Evolutionary conservation across 2,329 filamentous ascomycete genomes (phyloP).

Genomic region (Microcyclospora pomicola): DNA sequence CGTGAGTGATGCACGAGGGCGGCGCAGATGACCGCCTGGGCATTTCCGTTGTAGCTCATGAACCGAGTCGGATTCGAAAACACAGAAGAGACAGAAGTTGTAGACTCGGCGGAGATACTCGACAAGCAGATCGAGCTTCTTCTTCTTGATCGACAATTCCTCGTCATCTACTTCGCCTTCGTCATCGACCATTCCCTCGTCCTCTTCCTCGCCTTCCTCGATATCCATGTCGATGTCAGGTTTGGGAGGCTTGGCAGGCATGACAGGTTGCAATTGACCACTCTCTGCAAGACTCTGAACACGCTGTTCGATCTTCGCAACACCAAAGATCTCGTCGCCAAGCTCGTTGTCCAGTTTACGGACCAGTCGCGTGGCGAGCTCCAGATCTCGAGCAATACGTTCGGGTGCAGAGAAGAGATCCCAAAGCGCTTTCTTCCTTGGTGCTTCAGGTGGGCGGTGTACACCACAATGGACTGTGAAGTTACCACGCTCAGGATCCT

Average conservation of each 20-base stretch:
- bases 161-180: slow-evolving; percentile 82
- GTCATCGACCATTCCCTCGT: slow-evolving; percentile 27
- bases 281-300: slow-evolving; percentile 67
- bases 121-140: slow-evolving; percentile 87
- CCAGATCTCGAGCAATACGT: slow-evolving; percentile 78
- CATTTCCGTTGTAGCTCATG: slow-evolving; percentile 94
- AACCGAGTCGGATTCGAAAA: slow-evolving; percentile 94
- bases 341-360: slow-evolving; percentile 75
- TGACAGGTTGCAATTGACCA: slow-evolving; percentile 59
- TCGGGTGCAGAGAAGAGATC: slow-evolving; percentile 92
- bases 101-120: slow-evolving; percentile 94
- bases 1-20: slow-evolving; percentile 74
- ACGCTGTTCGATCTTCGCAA: slow-evolving; percentile 68
- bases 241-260: slow-evolving; percentile 39
- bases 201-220: slow-evolving; percentile 63
- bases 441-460: slow-evolving; percentile 73
- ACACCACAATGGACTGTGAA: slow-evolving; percentile 97
- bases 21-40: slow-evolving; percentile 88
- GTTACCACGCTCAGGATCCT: slow-evolving; percentile 83
- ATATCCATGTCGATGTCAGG: slow-evolving; percentile 50
- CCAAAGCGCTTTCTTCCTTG: slow-evolving; percentile 91
- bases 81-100: slow-evolving; percentile 99
- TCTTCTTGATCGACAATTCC: slow-evolving; percentile 82
- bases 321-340: slow-evolving; percentile 61
- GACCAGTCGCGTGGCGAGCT: slow-evolving; percentile 68